Percentiles rank a stretch among this genome's conserved stretches.
Evolutionary conservation across 176 grass and related monocot species (phyloP).

Genomic region (Triticum dicoccoides): DNA sequence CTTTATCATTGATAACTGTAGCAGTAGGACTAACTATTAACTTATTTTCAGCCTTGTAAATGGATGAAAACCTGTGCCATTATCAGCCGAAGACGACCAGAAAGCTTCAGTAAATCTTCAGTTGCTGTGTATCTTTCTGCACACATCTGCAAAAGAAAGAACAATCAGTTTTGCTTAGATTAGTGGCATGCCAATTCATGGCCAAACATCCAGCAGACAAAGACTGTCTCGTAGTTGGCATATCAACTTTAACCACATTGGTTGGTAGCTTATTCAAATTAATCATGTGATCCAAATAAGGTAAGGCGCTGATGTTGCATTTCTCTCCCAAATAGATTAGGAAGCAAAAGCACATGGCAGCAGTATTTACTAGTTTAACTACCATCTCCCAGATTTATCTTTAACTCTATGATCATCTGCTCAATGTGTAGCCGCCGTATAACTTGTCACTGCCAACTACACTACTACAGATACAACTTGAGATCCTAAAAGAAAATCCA

Average conservation of each 20-base stretch:
- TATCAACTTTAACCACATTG: not conserved
- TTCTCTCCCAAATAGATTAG: not conserved
- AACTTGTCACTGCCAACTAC: not conserved
- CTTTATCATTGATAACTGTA: not conserved
- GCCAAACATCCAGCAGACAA: not conserved
- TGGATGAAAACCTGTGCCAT: slow-evolving; percentile 61
- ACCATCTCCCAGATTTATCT: not conserved
- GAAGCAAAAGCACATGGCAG: not conserved
- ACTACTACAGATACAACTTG: not conserved
- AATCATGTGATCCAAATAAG: not conserved
- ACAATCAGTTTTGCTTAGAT: not conserved
- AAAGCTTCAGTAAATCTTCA: slow-evolving; percentile 73
- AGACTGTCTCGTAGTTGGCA: not conserved
- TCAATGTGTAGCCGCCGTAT: not conserved
- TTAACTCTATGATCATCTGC: not conserved
- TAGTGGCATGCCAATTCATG: not conserved
- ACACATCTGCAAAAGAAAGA: slow-evolving; percentile 55
- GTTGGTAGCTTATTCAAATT: not conserved
- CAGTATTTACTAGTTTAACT: not conserved
- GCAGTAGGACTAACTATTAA: not conserved
- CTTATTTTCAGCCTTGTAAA: slow-evolving; percentile 18
- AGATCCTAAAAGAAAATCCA: not conserved
- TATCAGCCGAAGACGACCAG: slow-evolving; percentile 71
- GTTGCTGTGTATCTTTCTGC: slow-evolving; percentile 44
- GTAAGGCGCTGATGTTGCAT: not conserved